Base-by-base conservation (phyloP, 1,139 yeast genomes). In the Lipomyces yarrowii region DNA sequence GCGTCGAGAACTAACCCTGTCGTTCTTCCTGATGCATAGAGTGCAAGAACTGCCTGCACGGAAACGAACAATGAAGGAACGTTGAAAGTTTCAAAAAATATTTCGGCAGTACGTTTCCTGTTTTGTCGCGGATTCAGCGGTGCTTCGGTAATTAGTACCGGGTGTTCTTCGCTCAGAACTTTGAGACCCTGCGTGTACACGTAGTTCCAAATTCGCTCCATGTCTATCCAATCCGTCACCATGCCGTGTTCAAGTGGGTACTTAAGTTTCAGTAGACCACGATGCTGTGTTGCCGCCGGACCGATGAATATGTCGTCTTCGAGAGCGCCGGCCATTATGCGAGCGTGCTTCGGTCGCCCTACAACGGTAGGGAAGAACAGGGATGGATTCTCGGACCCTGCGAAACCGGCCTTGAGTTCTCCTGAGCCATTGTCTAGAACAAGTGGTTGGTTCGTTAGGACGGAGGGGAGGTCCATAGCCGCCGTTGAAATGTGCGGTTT, bases 341-440 rank as follows among this genome's bases (percentile, higher is more conserved):
- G 87, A 56, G 87, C 84, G 76, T 92, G 93, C 75, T 91, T 93
- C 6, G 96, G 94, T 63, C 89, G 79, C 2, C 98, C 98, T 2
- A 91, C 83, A 26, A 77, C 77, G 26, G 84, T 73, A 10, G 85
- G 83, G 30, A 83, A 79, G 67, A 79, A 83, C 54, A 86, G 77
- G 72, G 86, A 84, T 2, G 98, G 98, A 71, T 82, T 84, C 65
- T 91, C 96, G 72, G 90, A 96, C 21, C 98, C 98, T 0, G 98
- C 96, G 78, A 93, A 90, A 0, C 98, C 98, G 0, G 96, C 92
- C 75, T 91, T 90, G 65, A 92, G 81, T 60, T 85, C 84, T 1
- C 97, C 96, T 3, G 97, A 88, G n/a, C 98, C 98, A 80, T 91
- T 91, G 77, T 93, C 98, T 48, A 93, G 82, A 52, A 93, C 97